Percentiles rank a stretch among this genome's conserved stretches.
Conservation (phyloP, 2,329 filamentous ascomycete genomes). For the Neopestalotiopsis sp. region DNA sequence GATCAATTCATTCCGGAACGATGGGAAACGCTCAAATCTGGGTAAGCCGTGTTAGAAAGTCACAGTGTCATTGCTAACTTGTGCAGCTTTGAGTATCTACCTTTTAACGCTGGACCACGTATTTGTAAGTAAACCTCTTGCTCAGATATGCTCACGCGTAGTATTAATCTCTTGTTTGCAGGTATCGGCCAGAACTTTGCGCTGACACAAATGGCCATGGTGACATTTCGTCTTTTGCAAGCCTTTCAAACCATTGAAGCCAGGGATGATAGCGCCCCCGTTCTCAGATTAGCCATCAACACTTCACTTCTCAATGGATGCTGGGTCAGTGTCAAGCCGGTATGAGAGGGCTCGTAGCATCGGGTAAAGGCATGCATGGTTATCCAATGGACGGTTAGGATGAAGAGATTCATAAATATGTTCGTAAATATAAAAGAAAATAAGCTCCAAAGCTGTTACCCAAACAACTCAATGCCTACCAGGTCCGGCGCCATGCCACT, state of each 20-base stretch:
- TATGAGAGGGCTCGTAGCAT: background rate
- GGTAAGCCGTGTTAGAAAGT: slow-evolving; percentile 21
- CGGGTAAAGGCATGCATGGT: background rate
- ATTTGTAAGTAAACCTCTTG: slow-evolving; percentile 32
- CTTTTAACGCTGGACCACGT: slow-evolving; percentile 44
- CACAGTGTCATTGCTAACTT: background rate
- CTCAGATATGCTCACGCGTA: no score
- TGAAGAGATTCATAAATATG: no score
- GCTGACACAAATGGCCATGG: slow-evolving; percentile 35
- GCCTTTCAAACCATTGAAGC: slow-evolving; percentile 34
- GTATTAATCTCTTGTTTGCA: background rate
- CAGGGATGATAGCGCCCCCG: slow-evolving; percentile 29
- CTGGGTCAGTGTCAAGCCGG: slow-evolving; percentile 33
- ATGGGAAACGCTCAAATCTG: slow-evolving; percentile 34
- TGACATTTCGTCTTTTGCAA: slow-evolving; percentile 35
- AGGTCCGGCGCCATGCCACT: no score
- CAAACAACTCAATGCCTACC: background rate
- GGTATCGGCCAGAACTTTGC: slow-evolving; percentile 43
- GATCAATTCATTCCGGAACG: slow-evolving; percentile 42
- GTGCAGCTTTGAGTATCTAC: slow-evolving; percentile 39
- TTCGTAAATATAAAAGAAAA: no score
- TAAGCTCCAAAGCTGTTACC: background rate
- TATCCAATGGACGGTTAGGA: no score
- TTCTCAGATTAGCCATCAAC: slow-evolving; percentile 34
- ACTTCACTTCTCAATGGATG: slow-evolving; percentile 35